A percentile compares a stretch with the other conserved stretches of the same genome.
These are phyloP conservation scores for Rhazya stricta DNA, from an alignment of 257 asterid species.

Conservation along the genomic window DNA sequence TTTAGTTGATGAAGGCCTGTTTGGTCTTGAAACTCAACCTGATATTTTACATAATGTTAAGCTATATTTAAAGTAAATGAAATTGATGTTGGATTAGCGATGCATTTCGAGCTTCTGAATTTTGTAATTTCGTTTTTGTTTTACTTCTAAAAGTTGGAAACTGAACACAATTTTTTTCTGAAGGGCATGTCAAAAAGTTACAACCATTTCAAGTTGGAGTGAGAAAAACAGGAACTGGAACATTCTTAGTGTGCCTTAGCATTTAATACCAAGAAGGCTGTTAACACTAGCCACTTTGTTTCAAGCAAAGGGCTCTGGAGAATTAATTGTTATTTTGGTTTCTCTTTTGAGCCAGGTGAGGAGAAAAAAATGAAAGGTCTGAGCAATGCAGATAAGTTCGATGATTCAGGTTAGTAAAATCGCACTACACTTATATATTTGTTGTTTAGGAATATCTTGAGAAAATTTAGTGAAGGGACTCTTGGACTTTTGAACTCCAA, in stretches of 20 bases:
- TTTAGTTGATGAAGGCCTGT: not conserved
- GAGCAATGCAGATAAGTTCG: conserved; percentile 23
- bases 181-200: not conserved
- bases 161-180: not conserved
- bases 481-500: not conserved
- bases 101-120: not conserved
- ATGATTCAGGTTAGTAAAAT: conserved; percentile 48
- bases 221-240: not conserved
- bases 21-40: not conserved
- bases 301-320: not conserved
- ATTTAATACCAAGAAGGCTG: not conserved
- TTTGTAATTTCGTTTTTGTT: not conserved
- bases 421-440: not conserved
- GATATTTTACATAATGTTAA: not conserved
- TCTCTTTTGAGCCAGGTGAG: conserved; percentile 34
- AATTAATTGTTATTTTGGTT: not conserved
- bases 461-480: not conserved
- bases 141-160: not conserved
- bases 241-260: not conserved
- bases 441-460: not conserved
- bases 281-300: not conserved
- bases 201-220: not conserved
- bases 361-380: conserved; percentile 24
- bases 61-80: not conserved
- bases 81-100: not conserved